Evolutionary conservation across 495 filamentous ascomycete genomes (phyloP).

Genomic region (Xylaria nigripes): DNA sequence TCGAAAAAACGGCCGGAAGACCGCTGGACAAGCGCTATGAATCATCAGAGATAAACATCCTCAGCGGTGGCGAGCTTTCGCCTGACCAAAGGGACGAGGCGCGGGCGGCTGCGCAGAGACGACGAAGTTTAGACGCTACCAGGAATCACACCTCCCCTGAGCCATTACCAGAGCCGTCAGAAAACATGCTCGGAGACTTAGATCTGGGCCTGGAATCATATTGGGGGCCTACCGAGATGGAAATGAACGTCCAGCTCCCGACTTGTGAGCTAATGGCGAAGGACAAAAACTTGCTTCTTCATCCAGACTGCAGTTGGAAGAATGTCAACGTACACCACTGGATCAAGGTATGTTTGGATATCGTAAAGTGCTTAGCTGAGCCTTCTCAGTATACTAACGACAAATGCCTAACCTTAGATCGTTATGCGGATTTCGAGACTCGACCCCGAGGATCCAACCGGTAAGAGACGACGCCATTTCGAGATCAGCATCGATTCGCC

Average conservation of each 20-base stretch:
- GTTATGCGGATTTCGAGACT: constrained; percentile 90
- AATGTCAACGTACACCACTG: constrained; percentile 97
- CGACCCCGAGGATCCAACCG: constrained; percentile 66
- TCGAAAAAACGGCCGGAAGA: constrained; percentile 85
- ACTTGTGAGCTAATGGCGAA: constrained; percentile 85
- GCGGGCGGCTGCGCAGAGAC: constrained; percentile 30
- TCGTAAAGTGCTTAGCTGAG: not conserved
- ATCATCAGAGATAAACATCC: constrained; percentile 69
- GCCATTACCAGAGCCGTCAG: constrained; percentile 39
- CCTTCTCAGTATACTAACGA: constrained; percentile 7
- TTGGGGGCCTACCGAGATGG: constrained; percentile 90
- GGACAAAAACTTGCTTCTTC: constrained; percentile 63
- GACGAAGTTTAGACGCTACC: constrained; percentile 33
- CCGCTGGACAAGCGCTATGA: constrained; percentile 68
- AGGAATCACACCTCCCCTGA: constrained; percentile 25
- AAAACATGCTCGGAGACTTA: constrained; percentile 79
- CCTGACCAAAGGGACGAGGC: constrained; percentile 37
- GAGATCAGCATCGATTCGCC: constrained; percentile 99
- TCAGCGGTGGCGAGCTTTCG: constrained; percentile 67
- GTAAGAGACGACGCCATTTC: constrained; percentile 82
- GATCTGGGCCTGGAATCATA: constrained; percentile 50
- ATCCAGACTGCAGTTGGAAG: constrained; percentile 92
- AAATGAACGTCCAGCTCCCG: constrained; percentile 90
- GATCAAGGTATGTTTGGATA: constrained; percentile 74
- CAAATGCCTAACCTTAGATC: constrained; percentile 50